phyloP scores from a whole-genome alignment of 2,329 filamentous ascomycete genomes.

The Myriangium duriaei region DNA sequence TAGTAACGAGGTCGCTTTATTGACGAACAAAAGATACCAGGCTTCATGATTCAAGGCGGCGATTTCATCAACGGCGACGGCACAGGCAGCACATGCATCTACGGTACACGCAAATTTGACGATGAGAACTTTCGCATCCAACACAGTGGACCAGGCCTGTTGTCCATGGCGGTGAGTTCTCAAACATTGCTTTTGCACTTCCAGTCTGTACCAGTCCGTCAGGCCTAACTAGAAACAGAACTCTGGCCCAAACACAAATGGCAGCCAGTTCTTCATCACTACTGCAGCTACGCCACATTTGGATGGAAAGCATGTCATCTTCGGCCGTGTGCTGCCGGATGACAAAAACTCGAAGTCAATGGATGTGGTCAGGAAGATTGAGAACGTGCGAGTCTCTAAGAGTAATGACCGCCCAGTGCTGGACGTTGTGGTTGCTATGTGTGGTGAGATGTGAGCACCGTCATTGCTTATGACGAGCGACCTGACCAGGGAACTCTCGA shows the following conservation, averaged over 20 bases:
- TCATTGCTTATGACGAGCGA: no score
- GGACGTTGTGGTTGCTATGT: slow-evolving; percentile 74
- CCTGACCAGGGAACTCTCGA: background rate
- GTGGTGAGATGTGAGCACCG: slow-evolving; percentile 79
- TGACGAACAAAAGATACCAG: slow-evolving; percentile 56
- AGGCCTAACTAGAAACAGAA: slow-evolving; percentile 43
- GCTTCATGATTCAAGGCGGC: slow-evolving; percentile 95
- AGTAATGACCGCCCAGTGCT: slow-evolving; percentile 68
- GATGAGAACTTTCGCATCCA: slow-evolving; percentile 81
- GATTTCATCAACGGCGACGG: slow-evolving; percentile 93
- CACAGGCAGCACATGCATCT: slow-evolving; percentile 70
- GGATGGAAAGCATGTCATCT: slow-evolving; percentile 89
- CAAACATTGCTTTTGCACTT: background rate
- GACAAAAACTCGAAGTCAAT: slow-evolving; percentile 49
- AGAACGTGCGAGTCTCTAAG: slow-evolving; percentile 71
- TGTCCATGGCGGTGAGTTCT: slow-evolving; percentile 90
- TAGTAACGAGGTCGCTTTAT: background rate
- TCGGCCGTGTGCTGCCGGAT: slow-evolving; percentile 60
- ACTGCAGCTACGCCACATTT: slow-evolving; percentile 77
- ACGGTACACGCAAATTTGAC: slow-evolving; percentile 68
- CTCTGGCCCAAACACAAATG: slow-evolving; percentile 82
- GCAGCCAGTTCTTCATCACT: slow-evolving; percentile 95
- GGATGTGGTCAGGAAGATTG: slow-evolving; percentile 85
- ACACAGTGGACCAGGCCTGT: slow-evolving; percentile 66
- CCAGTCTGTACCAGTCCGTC: background rate